Percentiles rank a stretch among this genome's conserved stretches.
Conservation (phyloP, 2,329 filamentous ascomycete species). For the Diplodia mutila region DNA sequence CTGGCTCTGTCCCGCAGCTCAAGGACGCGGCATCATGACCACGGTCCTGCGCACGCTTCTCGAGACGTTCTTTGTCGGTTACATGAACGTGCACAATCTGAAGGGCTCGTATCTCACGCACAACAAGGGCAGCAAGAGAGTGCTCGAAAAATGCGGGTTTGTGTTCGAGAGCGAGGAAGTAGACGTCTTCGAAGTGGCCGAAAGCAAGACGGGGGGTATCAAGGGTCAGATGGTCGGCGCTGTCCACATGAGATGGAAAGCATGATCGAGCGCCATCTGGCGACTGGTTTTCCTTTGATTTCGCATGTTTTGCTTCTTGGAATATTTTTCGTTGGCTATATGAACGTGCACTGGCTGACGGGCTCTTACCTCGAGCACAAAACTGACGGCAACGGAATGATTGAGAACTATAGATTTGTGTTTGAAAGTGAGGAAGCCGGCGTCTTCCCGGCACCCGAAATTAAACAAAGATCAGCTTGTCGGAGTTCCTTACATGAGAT, state of each 20-base stretch:
- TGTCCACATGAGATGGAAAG: neutral
- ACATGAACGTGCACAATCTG: neutral
- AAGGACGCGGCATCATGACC: neutral
- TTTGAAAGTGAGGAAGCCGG: too few species aligned
- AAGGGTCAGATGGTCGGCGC: neutral
- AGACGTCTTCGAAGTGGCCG: neutral
- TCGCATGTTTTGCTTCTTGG: neutral
- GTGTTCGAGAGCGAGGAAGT: neutral
- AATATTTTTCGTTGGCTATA: neutral
- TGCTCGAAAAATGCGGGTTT: constrained; percentile 1
- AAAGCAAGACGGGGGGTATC: neutral
- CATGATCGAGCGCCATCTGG: neutral
- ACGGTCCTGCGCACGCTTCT: neutral
- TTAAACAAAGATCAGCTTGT: too few species aligned
- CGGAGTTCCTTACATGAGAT: too few species aligned
- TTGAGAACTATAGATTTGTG: neutral
- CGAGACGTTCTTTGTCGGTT: neutral
- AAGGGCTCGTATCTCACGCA: neutral
- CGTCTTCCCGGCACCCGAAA: too few species aligned
- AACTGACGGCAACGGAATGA: neutral
- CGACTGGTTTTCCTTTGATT: neutral
- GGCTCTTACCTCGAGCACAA: neutral
- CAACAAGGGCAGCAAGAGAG: neutral
- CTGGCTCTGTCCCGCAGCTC: neutral
- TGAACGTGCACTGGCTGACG: neutral